Percentiles rank a stretch among this genome's conserved stretches.
phyloP scores from a whole-genome alignment of 1,284 basidiomycete species.

The Sanghuangporus baumii region DNA sequence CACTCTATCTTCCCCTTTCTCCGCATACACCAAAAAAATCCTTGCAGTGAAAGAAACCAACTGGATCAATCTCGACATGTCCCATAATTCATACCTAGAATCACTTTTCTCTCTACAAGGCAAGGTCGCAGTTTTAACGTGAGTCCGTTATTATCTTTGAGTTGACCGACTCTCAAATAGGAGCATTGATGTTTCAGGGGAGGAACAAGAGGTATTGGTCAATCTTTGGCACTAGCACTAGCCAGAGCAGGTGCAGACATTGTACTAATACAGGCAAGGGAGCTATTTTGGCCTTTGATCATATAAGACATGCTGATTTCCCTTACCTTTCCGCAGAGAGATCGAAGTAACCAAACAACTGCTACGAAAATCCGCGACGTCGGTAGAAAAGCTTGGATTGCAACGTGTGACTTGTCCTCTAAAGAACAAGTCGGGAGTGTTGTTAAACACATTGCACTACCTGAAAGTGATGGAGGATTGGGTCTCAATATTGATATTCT shows the following conservation, averaged over 20 bases:
- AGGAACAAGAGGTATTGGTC: conserved; percentile 20
- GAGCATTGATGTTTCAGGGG: conserved; percentile 17
- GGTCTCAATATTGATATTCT: conserved; percentile 71
- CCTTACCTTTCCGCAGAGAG: conserved; percentile 6
- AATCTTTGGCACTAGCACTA: conserved; percentile 13
- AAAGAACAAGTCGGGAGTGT: conserved; percentile 59
- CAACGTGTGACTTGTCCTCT: conserved; percentile 65
- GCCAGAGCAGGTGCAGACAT: conserved; percentile 23
- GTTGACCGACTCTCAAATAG: background rate
- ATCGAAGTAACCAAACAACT: conserved; percentile 15
- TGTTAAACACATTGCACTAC: conserved; percentile 58
- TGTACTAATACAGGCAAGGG: conserved; percentile 10
- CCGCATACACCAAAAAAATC: background rate
- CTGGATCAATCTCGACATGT: background rate
- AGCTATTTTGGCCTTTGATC: background rate
- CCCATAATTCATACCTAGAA: conserved; percentile 13
- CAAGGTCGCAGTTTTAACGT: conserved; percentile 14
- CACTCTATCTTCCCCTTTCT: background rate
- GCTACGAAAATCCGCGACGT: conserved; percentile 11
- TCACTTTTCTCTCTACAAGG: conserved; percentile 15
- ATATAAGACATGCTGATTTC: background rate
- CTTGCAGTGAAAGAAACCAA: background rate
- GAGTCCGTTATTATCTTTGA: background rate
- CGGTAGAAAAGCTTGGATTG: conserved; percentile 13
- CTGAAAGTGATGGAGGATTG: conserved; percentile 40